These are phyloP conservation scores for Eudorina sp. DNA, from an alignment of 139 green algal genomes.

Conservation along the genomic window DNA sequence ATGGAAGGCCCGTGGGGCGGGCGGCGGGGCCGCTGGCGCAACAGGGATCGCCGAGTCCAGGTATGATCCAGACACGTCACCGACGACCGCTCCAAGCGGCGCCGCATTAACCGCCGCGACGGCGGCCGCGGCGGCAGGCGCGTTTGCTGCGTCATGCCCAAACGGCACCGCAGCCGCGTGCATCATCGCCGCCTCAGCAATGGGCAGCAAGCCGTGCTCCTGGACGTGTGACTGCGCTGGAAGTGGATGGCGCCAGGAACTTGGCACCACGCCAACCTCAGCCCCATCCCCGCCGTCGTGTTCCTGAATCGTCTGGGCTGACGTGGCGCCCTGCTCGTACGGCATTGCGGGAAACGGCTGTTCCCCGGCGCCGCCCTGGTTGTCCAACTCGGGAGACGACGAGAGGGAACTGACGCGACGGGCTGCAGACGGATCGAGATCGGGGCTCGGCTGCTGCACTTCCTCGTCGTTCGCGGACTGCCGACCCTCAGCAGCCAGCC, in stretches of 20 bases:
- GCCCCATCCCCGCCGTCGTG: neutral
- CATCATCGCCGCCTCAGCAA: no score
- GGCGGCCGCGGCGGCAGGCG: no score
- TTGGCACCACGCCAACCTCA: no score
- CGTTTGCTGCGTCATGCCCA: no score
- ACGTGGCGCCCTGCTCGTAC: neutral
- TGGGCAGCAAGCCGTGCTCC: no score
- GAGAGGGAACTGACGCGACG: neutral
- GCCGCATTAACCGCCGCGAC: no score
- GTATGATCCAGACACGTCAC: no score
- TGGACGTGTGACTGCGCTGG: no score
- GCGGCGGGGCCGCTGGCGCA: neutral
- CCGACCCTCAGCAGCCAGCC: no score
- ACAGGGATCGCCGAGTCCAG: neutral
- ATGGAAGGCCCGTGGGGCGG: constrained; percentile 31
- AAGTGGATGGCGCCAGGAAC: no score
- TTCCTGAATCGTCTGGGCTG: neutral
- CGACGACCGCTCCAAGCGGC: no score
- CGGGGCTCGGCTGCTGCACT: neutral
- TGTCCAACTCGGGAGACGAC: neutral
- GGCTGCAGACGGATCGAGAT: neutral
- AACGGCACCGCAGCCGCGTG: no score
- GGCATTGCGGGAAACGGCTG: neutral
- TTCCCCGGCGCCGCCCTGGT: neutral
- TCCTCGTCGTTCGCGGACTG: neutral